phyloP scores from a whole-genome alignment of 345 rosid genomes.

The Iberis pinnata region DNA sequence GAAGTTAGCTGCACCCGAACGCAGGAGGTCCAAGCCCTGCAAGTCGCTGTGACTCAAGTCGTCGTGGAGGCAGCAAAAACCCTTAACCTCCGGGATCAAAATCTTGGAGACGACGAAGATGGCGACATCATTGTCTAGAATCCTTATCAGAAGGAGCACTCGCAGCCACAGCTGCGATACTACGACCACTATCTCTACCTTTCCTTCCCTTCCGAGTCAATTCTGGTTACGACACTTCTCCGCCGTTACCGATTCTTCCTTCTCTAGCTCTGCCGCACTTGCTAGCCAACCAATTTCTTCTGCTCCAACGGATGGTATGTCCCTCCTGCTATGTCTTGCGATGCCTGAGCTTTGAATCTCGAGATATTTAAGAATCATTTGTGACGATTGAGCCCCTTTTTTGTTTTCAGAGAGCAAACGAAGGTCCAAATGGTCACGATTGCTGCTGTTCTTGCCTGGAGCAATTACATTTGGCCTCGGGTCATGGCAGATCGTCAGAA shows the following conservation, averaged over 20 bases:
- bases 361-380: not conserved
- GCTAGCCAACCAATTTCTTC: conserved; percentile 27
- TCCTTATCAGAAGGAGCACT: conserved; percentile 35
- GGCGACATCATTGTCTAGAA: conserved; percentile 42
- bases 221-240: conserved; percentile 22
- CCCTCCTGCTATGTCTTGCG: not conserved
- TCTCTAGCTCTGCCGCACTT: conserved; percentile 32
- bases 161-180: conserved; percentile 12
- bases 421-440: conserved; percentile 48
- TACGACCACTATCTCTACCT: conserved; percentile 2
- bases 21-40: conserved; percentile 5
- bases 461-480: conserved; percentile 92
- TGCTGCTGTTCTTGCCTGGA: conserved; percentile 82
- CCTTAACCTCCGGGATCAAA: conserved; percentile 24
- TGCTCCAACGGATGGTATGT: conserved; percentile 40
- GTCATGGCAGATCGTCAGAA: conserved; percentile 90
- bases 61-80: conserved; percentile 20
- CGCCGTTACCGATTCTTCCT: conserved; percentile 30
- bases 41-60: conserved; percentile 22
- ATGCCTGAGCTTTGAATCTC: conserved; percentile 11
- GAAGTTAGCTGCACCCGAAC: conserved; percentile 1
- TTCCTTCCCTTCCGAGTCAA: conserved; percentile 12
- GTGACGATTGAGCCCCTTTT: not conserved
- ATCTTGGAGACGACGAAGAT: conserved; percentile 28
- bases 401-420: conserved; percentile 34